Base-by-base conservation (phyloP, 208 protist genomes). In the Wallacemonas rigidus region DNA sequence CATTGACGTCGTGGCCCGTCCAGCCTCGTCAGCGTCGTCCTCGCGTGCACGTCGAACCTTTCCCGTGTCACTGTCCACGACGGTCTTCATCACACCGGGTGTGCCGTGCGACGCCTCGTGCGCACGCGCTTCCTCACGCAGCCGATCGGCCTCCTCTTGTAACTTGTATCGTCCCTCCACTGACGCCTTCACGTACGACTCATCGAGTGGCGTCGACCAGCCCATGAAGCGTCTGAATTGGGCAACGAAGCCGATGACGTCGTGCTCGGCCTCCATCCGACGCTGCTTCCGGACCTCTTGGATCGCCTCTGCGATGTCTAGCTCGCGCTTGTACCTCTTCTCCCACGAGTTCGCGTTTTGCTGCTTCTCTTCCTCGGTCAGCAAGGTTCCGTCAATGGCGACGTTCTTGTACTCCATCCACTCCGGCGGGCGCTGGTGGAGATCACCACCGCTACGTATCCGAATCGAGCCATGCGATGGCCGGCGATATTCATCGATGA, bases 331-430 rank as follows among this genome's bases (percentile, higher is more conserved):
- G 76, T 96, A 96, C 54, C 80, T 74, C 61, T 72, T 65, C 67
- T 79, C 71, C 77, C 83, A 88, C 70, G 79, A 89, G 53, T 81
- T 80, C 11, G 12, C 55, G 15, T 72, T 65, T 7, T 36, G 3
- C 39, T 75, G 51, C 41, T 60, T 56, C 55, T 91, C 82, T 39
- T 76, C 77, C 1, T 88, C 80, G 4, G 73, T 85, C 40, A 96
- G 77, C 9, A 84, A 85, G 2, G 82, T 81, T 39, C 91, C 91
- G 54, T 92, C 80, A 62, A 96, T 93, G 64, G 83, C 74, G 48
- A 89, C 79, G 71, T 92, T 79, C 75, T 94, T 94, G 71, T 88
- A 75, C 71, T 94, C 87, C 71, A 94, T 50, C 89, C 91, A 96
- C 69, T 75, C 64, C n/a, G 91, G 91, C 2, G 82, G 76, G 17